These are phyloP conservation scores for Fraxinus platypoda DNA, from an alignment of 305 asterid genomes.

Conservation along the genomic window DNA sequence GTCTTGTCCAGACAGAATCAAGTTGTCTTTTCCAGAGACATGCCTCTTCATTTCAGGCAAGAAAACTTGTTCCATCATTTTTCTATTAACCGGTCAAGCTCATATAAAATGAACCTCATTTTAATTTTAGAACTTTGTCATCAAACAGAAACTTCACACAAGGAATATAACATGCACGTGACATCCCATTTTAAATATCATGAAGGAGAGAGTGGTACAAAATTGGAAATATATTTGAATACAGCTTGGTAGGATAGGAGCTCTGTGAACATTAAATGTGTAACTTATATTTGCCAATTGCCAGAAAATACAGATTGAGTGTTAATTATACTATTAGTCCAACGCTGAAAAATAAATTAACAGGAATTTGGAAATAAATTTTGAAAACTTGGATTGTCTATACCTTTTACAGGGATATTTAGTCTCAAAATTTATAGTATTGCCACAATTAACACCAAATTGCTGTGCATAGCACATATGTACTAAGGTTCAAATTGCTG, in stretches of 20 bases:
- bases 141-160: constrained; percentile 1
- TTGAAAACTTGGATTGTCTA: not conserved
- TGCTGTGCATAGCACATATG: not conserved
- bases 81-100: not conserved
- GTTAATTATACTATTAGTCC: not conserved
- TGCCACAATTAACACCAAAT: not conserved
- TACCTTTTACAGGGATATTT: not conserved
- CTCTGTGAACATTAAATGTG: not conserved
- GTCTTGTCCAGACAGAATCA: not conserved
- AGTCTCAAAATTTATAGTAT: not conserved
- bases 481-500: not conserved
- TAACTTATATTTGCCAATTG: not conserved
- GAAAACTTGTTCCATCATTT: not conserved
- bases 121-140: constrained; percentile 6
- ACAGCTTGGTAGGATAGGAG: not conserved
- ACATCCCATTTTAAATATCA: not conserved
- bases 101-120: not conserved
- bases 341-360: not conserved
- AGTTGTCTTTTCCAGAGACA: not conserved
- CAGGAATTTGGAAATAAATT: not conserved
- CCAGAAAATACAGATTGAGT: not conserved
- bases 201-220: not conserved
- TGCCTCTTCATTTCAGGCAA: constrained; percentile 3
- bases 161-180: not conserved
- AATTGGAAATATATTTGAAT: not conserved